Evolutionary conservation across 257 asterid genomes (phyloP).

Genomic region (Euphrasia confusa): DNA sequence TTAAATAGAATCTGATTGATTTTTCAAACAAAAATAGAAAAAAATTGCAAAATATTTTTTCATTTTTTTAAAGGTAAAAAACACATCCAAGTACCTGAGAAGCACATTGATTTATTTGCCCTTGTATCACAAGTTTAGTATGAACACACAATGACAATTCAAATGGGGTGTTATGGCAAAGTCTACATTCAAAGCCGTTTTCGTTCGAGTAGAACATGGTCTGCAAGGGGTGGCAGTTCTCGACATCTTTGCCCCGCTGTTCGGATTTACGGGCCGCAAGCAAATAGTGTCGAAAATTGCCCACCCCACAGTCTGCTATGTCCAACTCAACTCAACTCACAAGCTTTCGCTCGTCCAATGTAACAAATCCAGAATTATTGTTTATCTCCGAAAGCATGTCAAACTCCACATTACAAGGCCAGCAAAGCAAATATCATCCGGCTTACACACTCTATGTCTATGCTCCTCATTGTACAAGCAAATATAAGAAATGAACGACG

Average conservation of each 20-base stretch:
- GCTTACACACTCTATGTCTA: slow-evolving; percentile 10
- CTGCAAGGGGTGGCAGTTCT: background rate
- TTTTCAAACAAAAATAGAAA: too few relatives aligned
- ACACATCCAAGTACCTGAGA: too few relatives aligned
- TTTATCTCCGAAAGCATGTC: slow-evolving; percentile 1
- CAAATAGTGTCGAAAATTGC: background rate
- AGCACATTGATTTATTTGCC: too few relatives aligned
- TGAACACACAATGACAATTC: too few relatives aligned
- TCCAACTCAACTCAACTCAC: slow-evolving; percentile 3
- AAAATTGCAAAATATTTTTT: too few relatives aligned
- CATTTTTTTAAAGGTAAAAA: too few relatives aligned
- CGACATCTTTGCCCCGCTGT: background rate
- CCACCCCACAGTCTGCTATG: background rate
- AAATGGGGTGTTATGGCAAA: too few relatives aligned
- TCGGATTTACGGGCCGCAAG: background rate
- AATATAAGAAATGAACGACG: background rate
- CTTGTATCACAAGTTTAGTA: too few relatives aligned
- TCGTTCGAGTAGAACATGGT: background rate
- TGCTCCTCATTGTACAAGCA: slow-evolving; percentile 8
- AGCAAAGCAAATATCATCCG: background rate
- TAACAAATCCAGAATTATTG: background rate
- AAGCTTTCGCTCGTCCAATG: slow-evolving; percentile 6
- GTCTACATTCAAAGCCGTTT: too few relatives aligned
- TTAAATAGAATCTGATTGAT: too few relatives aligned
- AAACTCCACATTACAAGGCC: background rate